phyloP scores from a whole-genome alignment of 2,329 filamentous ascomycete genomes.

The Cytospora mali region DNA sequence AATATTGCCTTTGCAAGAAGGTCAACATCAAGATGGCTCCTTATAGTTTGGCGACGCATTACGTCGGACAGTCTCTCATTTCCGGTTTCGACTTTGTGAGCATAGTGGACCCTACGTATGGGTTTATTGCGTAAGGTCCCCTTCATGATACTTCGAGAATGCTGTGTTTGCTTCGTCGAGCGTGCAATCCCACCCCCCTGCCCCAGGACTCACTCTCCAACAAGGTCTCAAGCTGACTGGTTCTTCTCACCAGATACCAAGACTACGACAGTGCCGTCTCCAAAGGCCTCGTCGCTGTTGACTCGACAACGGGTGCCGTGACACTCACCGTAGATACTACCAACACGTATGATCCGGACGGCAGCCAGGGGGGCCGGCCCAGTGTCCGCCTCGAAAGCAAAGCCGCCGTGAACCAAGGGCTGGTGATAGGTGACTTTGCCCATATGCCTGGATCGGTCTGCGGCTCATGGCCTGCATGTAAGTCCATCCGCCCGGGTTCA shows the following conservation, averaged over 20 bases:
- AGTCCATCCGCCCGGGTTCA: not conserved
- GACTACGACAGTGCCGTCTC: conserved; percentile 43
- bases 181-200: not conserved
- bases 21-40: conserved; percentile 29
- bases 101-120: conserved; percentile 62
- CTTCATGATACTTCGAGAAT: conserved; percentile 4
- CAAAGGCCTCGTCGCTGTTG: conserved; percentile 46
- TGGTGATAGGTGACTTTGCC: conserved; percentile 51
- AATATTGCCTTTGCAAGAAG: not conserved
- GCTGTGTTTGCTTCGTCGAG: too few relatives aligned
- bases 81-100: conserved; percentile 54
- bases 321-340: conserved; percentile 49
- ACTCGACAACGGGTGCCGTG: conserved; percentile 46
- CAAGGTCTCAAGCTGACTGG: not conserved
- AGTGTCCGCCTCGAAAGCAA: conserved; percentile 51
- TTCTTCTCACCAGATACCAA: conserved; percentile 43
- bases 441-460: conserved; percentile 53
- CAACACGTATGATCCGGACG: conserved; percentile 40
- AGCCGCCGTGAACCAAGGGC: conserved; percentile 47
- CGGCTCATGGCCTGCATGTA: conserved; percentile 49
- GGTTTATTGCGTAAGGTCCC: conserved; percentile 66
- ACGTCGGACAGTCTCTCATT: conserved; percentile 47
- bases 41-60: conserved; percentile 48
- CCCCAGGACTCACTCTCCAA: not conserved
- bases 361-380: conserved; percentile 45